Percentiles rank a stretch among this genome's conserved stretches.
These are phyloP conservation scores for Cystofilobasidium bisporidii DNA, from an alignment of 768 basidiomycete species.

Conservation along the genomic window DNA sequence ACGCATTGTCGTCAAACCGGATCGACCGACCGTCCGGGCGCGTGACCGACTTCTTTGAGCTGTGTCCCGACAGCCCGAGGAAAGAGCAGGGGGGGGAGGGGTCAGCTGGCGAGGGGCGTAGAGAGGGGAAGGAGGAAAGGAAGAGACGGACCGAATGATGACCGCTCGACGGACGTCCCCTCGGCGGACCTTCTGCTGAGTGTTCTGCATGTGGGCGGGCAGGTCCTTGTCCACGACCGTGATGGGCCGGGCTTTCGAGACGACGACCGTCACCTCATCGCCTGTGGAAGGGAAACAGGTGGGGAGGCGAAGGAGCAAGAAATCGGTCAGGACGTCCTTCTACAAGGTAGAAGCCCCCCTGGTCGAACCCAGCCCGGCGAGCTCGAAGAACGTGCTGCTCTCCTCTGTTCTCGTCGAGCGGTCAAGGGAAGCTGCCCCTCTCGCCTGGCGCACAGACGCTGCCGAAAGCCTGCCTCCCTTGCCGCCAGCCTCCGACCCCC, in stretches of 20 bases:
- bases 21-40: conserved; percentile 27
- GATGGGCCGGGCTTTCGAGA: conserved; percentile 21
- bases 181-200: conserved; percentile 19
- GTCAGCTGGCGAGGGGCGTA: background rate
- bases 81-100: no score
- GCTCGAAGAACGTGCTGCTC: no score
- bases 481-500: no score
- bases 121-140: background rate
- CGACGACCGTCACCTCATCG: conserved; percentile 26
- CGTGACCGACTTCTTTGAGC: conserved; percentile 9
- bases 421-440: no score
- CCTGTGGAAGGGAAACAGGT: conserved; percentile 14
- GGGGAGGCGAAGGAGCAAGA: no score
- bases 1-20: conserved; percentile 29
- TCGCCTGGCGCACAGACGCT: no score
- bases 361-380: no score
- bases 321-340: no score
- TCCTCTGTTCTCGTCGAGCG: no score
- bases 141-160: conserved; percentile 20
- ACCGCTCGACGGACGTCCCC: conserved; percentile 26
- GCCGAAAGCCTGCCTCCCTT: no score
- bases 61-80: no score
- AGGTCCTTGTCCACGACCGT: conserved; percentile 10
- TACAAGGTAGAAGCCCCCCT: no score
- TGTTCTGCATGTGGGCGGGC: conserved; percentile 16